Evolutionary conservation across 2,329 filamentous ascomycete species (phyloP).

Genomic region (Knufia fluminis): DNA sequence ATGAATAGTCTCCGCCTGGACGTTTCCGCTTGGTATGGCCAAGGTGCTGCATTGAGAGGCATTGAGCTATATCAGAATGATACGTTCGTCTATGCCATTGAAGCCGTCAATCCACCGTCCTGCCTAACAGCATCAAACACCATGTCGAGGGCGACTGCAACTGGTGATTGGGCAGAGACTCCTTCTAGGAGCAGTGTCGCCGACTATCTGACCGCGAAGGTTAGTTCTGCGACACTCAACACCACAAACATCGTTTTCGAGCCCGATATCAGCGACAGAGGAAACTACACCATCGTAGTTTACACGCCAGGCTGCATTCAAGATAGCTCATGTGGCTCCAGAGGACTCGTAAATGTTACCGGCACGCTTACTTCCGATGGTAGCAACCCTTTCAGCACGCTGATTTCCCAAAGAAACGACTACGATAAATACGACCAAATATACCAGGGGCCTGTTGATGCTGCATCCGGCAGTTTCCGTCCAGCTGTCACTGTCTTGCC

Average conservation of each 20-base stretch:
- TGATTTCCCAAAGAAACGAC: slow-evolving; percentile 82
- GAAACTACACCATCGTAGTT: slow-evolving; percentile 82
- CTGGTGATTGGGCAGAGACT: slow-evolving; percentile 62
- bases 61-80: slow-evolving; percentile 77
- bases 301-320: slow-evolving; percentile 86
- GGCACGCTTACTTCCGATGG: slow-evolving; percentile 52
- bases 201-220: slow-evolving; percentile 63
- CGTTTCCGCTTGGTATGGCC: slow-evolving; percentile 78
- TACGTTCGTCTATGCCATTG: slow-evolving; percentile 76
- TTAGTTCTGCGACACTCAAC: slow-evolving; percentile 49
- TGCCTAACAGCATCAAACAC: slow-evolving; percentile 59
- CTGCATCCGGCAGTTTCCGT: slow-evolving; percentile 61
- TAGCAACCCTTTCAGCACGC: slow-evolving; percentile 44
- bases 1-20: slow-evolving; percentile 83
- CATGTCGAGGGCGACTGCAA: slow-evolving; percentile 54
- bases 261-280: slow-evolving; percentile 77
- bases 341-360: slow-evolving; percentile 76
- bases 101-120: slow-evolving; percentile 77
- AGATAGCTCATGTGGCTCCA: slow-evolving; percentile 64
- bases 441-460: slow-evolving; percentile 76
- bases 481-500: slow-evolving; percentile 73
- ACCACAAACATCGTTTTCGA: slow-evolving; percentile 61
- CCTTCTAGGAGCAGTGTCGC: slow-evolving; percentile 61
- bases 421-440: slow-evolving; percentile 95
- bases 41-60: slow-evolving; percentile 73